Evolutionary conservation across 2,329 filamentous ascomycete species (phyloP).

Genomic region (Rutstroemia sp.): DNA sequence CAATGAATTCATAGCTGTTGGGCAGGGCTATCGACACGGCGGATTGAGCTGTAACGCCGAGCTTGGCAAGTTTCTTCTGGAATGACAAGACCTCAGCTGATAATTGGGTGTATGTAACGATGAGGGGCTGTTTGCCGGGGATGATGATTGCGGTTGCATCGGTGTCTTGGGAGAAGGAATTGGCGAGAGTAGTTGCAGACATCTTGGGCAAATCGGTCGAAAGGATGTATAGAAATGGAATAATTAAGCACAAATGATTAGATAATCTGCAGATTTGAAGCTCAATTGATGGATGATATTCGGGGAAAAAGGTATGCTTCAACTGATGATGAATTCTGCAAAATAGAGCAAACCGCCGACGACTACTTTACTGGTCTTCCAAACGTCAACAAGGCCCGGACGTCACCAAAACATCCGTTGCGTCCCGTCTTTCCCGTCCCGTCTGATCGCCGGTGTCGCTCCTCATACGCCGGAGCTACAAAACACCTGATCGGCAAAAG

Average conservation of each 20-base stretch:
- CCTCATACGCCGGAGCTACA: neutral
- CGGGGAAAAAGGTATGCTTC: neutral
- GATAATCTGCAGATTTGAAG: neutral
- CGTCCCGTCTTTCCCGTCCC: neutral
- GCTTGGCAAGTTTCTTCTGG: slow-evolving; percentile 68
- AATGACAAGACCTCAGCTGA: slow-evolving; percentile 59
- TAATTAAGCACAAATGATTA: neutral
- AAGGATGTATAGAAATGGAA: too few species aligned
- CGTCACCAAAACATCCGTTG: neutral
- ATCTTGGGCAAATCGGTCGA: slow-evolving; percentile 10
- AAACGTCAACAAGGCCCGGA: neutral
- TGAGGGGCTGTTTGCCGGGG: slow-evolving; percentile 57
- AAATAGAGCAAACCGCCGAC: too few species aligned
- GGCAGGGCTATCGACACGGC: slow-evolving; percentile 77
- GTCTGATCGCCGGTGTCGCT: neutral
- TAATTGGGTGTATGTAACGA: slow-evolving; percentile 64
- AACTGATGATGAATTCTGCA: too few species aligned
- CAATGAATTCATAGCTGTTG: slow-evolving; percentile 84
- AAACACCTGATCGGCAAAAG: neutral
- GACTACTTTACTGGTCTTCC: neutral
- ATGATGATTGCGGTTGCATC: slow-evolving; percentile 62
- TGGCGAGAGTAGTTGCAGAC: slow-evolving; percentile 43
- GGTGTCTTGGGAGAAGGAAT: slow-evolving; percentile 46
- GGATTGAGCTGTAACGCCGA: slow-evolving; percentile 61
- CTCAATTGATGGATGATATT: neutral